phyloP scores from a whole-genome alignment of 2,329 filamentous ascomycete species.

The Exophiala bonariae region DNA sequence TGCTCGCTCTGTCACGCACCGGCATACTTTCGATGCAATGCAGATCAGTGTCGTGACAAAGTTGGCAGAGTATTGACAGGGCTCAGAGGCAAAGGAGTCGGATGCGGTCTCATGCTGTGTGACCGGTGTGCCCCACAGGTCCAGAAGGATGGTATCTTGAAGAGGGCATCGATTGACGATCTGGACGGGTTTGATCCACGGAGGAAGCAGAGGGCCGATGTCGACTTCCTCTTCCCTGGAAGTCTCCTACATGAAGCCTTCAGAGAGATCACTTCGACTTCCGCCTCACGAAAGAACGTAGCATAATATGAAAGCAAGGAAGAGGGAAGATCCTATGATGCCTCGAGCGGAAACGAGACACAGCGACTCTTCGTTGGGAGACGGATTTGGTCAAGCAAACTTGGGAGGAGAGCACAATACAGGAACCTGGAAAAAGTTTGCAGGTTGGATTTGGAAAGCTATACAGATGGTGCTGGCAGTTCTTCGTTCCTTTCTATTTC shows the following conservation, averaged over 20 bases:
- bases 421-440: too few relatives aligned
- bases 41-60: constrained; percentile 16
- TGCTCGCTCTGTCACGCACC: constrained; percentile 23
- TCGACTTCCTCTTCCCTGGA: constrained; percentile 21
- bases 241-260: constrained; percentile 19
- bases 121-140: constrained; percentile 10
- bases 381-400: too few relatives aligned
- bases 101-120: constrained; percentile 25
- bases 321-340: too few relatives aligned
- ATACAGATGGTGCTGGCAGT: too few relatives aligned
- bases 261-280: constrained; percentile 3
- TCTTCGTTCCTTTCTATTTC: too few relatives aligned
- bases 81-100: constrained; percentile 5
- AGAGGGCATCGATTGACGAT: not conserved
- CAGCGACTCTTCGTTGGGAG: too few relatives aligned
- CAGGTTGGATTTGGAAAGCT: too few relatives aligned
- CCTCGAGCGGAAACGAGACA: too few relatives aligned
- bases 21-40: constrained; percentile 23
- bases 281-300: too few relatives aligned
- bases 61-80: constrained; percentile 3
- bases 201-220: constrained; percentile 14
- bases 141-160: constrained; percentile 4
- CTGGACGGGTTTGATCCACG: not conserved
- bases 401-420: too few relatives aligned
- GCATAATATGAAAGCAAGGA: too few relatives aligned